Evolutionary conservation across 2,329 filamentous ascomycete species (phyloP), one percentile per base, ranked within the genome.

Genomic region (Apiospora arundinis): DNA sequence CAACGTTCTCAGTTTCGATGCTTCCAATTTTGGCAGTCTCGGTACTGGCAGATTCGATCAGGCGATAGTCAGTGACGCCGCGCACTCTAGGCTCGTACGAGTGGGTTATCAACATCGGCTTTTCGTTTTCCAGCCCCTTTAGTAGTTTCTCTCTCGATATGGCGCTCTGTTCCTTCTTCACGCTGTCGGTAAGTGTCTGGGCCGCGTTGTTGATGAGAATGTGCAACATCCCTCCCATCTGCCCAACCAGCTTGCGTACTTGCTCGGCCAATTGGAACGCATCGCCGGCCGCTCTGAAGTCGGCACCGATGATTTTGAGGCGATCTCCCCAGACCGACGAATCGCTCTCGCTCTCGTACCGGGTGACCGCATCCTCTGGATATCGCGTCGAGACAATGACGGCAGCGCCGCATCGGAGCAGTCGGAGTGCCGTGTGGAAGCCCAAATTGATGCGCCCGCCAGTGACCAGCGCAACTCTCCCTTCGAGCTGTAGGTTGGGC

Each of bases 151-250:
- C 79, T n/a, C 74, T 71, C 18, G 72, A 66, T 12, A 82, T 75
- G 0, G 78, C 79, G 25, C 40, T 73, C n/a, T 75, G 49, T 65
- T 82, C 80, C 42, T 75, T 78, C 46, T 73, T 71, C 12, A 81
- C 56, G 9, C 79, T 77, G 60, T 83, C 82, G 0, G 80, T 82
- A 49, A 82, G 71, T 0, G 80, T 82, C 72, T 82, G 81, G 4
- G 82, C 81, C 1, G 82, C 82, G 67, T 83, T 83, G 67, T 82
- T 83, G 73, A 83, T 77, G 63, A 83, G 68, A 8, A 83, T 76
- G 71, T 82, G 75, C 12, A 83, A 73, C 45, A 23, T 66, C 40
- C 67, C 67, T 12, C 69, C 60, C 48, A 66, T 72, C 28, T 60
- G 18, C 5, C 32, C 16, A 25, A 81, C 52, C n/a, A 78, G 68